A percentile compares a stretch with the other conserved stretches of the same genome.
Evolutionary conservation across 805 yeast genomes (phyloP).

Genomic region (Lachancea meyersii): DNA sequence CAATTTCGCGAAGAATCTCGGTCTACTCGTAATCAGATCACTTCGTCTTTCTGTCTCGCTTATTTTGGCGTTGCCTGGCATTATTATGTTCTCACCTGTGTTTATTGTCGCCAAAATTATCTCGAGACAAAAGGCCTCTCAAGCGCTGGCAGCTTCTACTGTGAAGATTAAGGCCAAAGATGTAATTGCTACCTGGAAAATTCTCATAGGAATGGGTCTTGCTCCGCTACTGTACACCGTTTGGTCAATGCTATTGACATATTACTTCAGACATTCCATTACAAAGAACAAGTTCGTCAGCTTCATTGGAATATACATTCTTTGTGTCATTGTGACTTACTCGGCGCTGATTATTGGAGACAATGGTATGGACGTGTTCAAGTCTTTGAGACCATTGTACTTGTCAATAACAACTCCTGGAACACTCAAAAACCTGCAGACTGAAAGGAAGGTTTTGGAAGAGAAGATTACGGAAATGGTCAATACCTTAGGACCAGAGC

Average conservation of each 20-base stretch:
- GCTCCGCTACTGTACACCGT: conserved; percentile 82
- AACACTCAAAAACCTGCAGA: conserved; percentile 52
- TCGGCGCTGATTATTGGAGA: conserved; percentile 92
- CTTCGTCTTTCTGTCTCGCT: conserved; percentile 50
- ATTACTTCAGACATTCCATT: conserved; percentile 31
- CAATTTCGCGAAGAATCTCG: conserved; percentile 43
- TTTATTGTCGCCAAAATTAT: conserved; percentile 71
- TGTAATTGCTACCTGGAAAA: conserved; percentile 96
- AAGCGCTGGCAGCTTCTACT: conserved; percentile 78
- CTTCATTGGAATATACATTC: conserved; percentile 50
- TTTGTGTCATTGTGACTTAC: conserved; percentile 70
- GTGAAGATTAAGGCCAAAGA: conserved; percentile 91
- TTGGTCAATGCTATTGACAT: conserved; percentile 60
- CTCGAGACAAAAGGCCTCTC: conserved; percentile 63
- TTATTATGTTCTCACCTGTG: conserved; percentile 79
- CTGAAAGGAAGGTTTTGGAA: conserved; percentile 55
- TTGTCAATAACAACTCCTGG: conserved; percentile 54
- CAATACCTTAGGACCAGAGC: conserved; percentile 73
- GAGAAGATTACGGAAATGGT: conserved; percentile 72
- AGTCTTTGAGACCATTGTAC: conserved; percentile 76
- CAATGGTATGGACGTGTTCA: conserved; percentile 82
- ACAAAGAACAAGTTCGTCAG: conserved; percentile 34
- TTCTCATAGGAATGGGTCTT: conserved; percentile 77
- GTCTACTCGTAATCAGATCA: conserved; percentile 52
- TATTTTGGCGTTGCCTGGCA: conserved; percentile 79